Percentiles rank a stretch among this genome's conserved stretches.
phyloP scores from a whole-genome alignment of 495 filamentous ascomycete species.

The Umbilicaria muhlenbergii region DNA sequence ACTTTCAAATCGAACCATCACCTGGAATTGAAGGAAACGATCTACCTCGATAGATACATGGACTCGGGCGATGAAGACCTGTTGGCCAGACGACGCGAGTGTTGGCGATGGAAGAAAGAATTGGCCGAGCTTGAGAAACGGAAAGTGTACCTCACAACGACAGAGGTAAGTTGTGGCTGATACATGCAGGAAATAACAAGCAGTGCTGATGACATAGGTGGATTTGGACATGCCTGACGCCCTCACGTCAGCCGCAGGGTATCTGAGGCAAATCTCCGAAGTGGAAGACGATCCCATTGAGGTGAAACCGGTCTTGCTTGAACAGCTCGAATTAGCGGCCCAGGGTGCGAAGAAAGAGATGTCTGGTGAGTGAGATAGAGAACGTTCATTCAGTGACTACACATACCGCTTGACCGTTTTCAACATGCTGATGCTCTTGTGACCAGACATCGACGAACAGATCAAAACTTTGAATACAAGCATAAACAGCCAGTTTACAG shows the following conservation, averaged over 20 bases:
- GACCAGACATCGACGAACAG: constrained; percentile 26
- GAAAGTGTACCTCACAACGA: constrained; percentile 28
- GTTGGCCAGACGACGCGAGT: constrained; percentile 42
- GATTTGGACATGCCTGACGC: constrained; percentile 13
- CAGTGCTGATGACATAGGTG: constrained; percentile 15
- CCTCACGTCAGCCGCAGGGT: constrained; percentile 13
- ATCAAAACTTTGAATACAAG: constrained; percentile 32
- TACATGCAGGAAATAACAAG: not conserved
- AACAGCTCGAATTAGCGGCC: constrained; percentile 21
- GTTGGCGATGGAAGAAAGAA: constrained; percentile 59
- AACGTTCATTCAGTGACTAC: not conserved
- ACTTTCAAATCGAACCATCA: constrained; percentile 67
- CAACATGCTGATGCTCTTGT: not conserved
- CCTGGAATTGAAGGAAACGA: constrained; percentile 53
- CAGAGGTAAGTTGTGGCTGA: constrained; percentile 21
- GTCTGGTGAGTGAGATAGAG: not conserved
- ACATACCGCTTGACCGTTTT: constrained; percentile 5
- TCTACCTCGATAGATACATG: constrained; percentile 86
- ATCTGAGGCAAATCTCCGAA: constrained; percentile 13
- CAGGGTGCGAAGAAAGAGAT: constrained; percentile 21
- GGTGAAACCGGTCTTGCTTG: constrained; percentile 16
- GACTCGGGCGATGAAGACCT: constrained; percentile 44
- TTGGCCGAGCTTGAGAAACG: constrained; percentile 38
- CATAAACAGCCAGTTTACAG: constrained; percentile 47
- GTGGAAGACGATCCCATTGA: constrained; percentile 16